These are phyloP conservation scores for Lachancea lanzarotensis DNA, from an alignment of 805 yeast species.

Conservation along the genomic window DNA sequence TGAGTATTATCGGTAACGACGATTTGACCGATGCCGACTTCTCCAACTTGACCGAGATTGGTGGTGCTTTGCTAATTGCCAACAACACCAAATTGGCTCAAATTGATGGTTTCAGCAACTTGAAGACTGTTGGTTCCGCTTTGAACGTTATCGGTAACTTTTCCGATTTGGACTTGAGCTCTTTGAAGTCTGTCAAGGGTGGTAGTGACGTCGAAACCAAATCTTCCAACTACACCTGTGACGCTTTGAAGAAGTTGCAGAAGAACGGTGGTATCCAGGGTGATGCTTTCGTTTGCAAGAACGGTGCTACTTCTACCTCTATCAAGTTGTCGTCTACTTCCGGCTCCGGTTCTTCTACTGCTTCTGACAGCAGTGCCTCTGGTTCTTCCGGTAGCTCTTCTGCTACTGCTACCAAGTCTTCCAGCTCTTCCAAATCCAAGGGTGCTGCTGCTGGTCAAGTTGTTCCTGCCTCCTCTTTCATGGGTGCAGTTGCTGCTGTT, in stretches of 20 bases:
- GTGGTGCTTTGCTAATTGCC: conserved; percentile 89
- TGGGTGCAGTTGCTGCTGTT: conserved; percentile 45
- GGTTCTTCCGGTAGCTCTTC: conserved; percentile 13
- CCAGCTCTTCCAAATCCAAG: conserved; percentile 19
- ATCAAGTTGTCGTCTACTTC: conserved; percentile 32
- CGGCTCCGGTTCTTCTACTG: conserved; percentile 26
- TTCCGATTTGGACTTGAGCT: conserved; percentile 67
- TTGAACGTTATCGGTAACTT: conserved; percentile 74
- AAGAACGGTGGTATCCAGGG: conserved; percentile 82
- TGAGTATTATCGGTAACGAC: conserved; percentile 67
- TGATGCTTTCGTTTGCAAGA: conserved; percentile 72
- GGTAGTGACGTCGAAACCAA: conserved; percentile 77
- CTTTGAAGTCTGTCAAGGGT: conserved; percentile 78
- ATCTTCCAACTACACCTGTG: conserved; percentile 72
- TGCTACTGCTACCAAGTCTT: not conserved
- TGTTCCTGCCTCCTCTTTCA: conserved; percentile 37
- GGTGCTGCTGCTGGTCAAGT: conserved; percentile 33
- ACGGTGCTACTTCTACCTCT: conserved; percentile 49
- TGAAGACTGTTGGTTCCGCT: conserved; percentile 83
- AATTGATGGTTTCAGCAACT: conserved; percentile 66
- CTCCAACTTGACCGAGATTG: conserved; percentile 62
- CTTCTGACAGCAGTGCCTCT: conserved; percentile 17
- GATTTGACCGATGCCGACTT: conserved; percentile 64
- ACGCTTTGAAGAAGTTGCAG: conserved; percentile 64
- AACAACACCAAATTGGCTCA: conserved; percentile 70